Base-by-base conservation (phyloP, 2,329 filamentous ascomycete genomes). In the Phoma sp. region DNA sequence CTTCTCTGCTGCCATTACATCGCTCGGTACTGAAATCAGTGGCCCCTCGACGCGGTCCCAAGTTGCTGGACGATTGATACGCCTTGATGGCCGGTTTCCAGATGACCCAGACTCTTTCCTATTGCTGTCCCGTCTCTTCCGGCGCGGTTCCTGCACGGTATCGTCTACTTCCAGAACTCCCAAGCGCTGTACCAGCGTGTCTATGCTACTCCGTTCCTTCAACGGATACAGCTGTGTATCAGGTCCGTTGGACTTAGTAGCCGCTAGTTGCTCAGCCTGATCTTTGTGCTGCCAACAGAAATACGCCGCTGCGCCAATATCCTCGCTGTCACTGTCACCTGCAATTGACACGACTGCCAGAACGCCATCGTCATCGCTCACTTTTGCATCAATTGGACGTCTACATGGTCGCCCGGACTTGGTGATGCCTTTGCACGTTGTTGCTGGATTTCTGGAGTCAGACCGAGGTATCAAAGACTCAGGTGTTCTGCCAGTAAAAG, bases 261-360 rank as follows among this genome's bases (percentile, higher is more conserved):
- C 53, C 69, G 50, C 66, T 12, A 78, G 52, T 11, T 64, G 70
- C 47, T 78, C 71, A 2, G 91, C 91, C 75, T 99, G 95, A 52
- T 95, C 91, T 72, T 91, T 93, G 78, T 99, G 95, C 74, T 97
- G 92, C 89, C 91, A 96, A 80, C 93, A 98, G 77, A 92, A 97
- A 42, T 88, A 83, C n/a, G 77, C 80, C 4, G 76, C 75, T 53
- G 87, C 85, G 28, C 77, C 80, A 56, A 86, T 83, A 40, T 85
- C 81, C 51, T 79, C 77, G 2, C 83, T 81, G 56, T 86, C 82
- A 42, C 65, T 64, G 33, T 71, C 67, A 29, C 60, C 61, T 14
- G 62, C 56, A 5, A 78, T 76, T 9, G 76, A 74, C 2, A 74
- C 66, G 2, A 80, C 69, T 11, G 65, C 77, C 5, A 80, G 66